Evolutionary conservation across 2,329 filamentous ascomycete species (phyloP), one percentile per base, ranked within the genome.

Genomic region (Colletotrichum sp.): DNA sequence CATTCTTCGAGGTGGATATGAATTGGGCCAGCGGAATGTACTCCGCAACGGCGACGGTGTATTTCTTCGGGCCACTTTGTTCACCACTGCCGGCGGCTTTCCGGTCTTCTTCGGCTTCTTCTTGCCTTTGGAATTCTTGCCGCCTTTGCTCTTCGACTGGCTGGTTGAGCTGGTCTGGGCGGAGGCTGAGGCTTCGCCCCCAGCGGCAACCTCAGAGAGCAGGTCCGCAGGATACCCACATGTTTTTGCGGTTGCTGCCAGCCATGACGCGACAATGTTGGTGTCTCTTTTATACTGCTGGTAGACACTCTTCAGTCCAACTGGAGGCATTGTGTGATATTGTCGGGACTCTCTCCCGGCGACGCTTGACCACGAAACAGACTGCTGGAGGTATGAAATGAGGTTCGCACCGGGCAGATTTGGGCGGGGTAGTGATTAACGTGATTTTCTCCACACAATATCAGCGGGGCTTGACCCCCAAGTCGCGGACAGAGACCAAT

Each of bases 211-310:
- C 55, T 34, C 29, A 43, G 33, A 57, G 13, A 80, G 75, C 12
- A 79, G 70, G 38, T 80, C 76, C 6, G 76, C 16, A 11, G 79
- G 59, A 66, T 79, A 85, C 8, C 84, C 84, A 58, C 77, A 77
- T 5, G 77, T 71, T 69, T 80, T 83, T 51, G 84, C 85, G 1
- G 84, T 86, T 3, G 80, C 82, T 3, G 83, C 84, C 8, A 86
- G 83, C 85, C 85, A 87, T 34, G 79, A 77, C 2, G 83, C 84
- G 8, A 87, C 79, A 2, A 80, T 78, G 47, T 85, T 77, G 0
- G 82, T 84, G 69, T 86, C 84, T n/a, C 81, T 70, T 70, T 85
- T 86, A 76, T 86, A 86, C 67, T 81, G 79, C 24, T 78, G 79
- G 73, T 86, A 86, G 1, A 78, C 77, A 65, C 82, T 80, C 5